A percentile compares a stretch with the other conserved stretches of the same genome.
Evolutionary conservation across 208 protist genomes (phyloP).

Genomic region (Zelonia costaricensis): DNA sequence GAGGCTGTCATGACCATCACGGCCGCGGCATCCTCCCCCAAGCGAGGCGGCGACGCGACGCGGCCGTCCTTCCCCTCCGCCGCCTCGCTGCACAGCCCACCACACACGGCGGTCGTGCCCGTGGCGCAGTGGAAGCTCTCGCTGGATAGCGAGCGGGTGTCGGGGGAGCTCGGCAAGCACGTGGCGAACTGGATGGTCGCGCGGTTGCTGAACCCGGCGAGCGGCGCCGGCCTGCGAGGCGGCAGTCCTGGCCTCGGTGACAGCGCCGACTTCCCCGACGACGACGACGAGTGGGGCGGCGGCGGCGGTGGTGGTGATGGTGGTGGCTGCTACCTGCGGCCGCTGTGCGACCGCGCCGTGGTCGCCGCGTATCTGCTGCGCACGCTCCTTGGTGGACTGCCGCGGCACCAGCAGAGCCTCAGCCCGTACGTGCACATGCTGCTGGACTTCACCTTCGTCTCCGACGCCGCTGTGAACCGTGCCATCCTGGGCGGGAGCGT

Average conservation of each 20-base stretch:
- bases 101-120: background rate
- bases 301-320: slow-evolving; percentile 1
- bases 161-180: slow-evolving; percentile 9
- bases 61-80: no score
- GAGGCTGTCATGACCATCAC: background rate
- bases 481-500: slow-evolving; percentile 29
- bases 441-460: slow-evolving; percentile 68
- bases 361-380: slow-evolving; percentile 63
- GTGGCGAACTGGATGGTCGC: slow-evolving; percentile 19
- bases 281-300: background rate
- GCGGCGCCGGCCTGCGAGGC: no score
- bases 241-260: no score
- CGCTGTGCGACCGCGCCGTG: slow-evolving; percentile 48
- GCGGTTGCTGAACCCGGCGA: no score
- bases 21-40: no score
- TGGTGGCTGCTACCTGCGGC: slow-evolving; percentile 15
- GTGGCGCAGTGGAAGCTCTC: slow-evolving; percentile 18
- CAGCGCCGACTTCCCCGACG: background rate
- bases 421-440: slow-evolving; percentile 59
- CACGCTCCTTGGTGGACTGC: slow-evolving; percentile 40
- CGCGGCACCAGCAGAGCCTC: slow-evolving; percentile 61
- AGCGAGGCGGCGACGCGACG: no score
- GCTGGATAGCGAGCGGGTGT: slow-evolving; percentile 13
- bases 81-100: background rate
- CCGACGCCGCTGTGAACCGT: slow-evolving; percentile 44